These are phyloP conservation scores for Chlorophyllum brunneum DNA, from an alignment of 768 basidiomycete genomes.

Conservation along the genomic window DNA sequence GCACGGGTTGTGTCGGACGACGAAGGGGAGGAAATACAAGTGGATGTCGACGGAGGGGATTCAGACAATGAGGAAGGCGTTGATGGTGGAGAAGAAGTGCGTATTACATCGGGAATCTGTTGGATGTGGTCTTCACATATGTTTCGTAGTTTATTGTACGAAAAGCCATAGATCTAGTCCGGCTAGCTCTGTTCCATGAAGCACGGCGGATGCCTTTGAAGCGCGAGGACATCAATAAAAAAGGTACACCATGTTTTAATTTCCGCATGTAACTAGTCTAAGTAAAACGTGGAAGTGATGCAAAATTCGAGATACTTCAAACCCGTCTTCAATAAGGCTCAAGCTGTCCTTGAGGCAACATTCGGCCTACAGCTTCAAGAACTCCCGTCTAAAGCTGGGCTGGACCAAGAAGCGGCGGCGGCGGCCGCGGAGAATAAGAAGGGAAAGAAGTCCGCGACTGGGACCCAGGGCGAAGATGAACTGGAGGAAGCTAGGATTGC, in stretches of 20 bases:
- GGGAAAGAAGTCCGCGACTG: not conserved
- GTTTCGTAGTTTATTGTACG: slow-evolving; percentile 52
- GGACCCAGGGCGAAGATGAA: slow-evolving; percentile 33
- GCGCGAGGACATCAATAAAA: slow-evolving; percentile 85
- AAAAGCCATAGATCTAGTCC: slow-evolving; percentile 68
- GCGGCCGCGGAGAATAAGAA: slow-evolving; percentile 7
- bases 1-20: slow-evolving; percentile 11
- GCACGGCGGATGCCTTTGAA: slow-evolving; percentile 61
- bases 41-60: slow-evolving; percentile 4
- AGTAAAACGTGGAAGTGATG: slow-evolving; percentile 24
- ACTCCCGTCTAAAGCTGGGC: slow-evolving; percentile 57
- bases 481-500: slow-evolving; percentile 42
- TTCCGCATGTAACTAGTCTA: not conserved
- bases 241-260: slow-evolving; percentile 40
- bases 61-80: not conserved
- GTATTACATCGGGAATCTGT: not conserved
- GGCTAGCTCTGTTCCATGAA: slow-evolving; percentile 80
- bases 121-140: not conserved
- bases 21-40: slow-evolving; percentile 2
- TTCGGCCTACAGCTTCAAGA: slow-evolving; percentile 88
- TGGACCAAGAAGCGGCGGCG: slow-evolving; percentile 41
- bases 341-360: slow-evolving; percentile 54
- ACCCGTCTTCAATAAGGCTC: slow-evolving; percentile 59
- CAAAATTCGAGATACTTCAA: slow-evolving; percentile 55
- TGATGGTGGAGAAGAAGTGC: slow-evolving; percentile 7